phyloP scores from a whole-genome alignment of 2,329 filamentous ascomycete species.

The Chaetomium strumarium region DNA sequence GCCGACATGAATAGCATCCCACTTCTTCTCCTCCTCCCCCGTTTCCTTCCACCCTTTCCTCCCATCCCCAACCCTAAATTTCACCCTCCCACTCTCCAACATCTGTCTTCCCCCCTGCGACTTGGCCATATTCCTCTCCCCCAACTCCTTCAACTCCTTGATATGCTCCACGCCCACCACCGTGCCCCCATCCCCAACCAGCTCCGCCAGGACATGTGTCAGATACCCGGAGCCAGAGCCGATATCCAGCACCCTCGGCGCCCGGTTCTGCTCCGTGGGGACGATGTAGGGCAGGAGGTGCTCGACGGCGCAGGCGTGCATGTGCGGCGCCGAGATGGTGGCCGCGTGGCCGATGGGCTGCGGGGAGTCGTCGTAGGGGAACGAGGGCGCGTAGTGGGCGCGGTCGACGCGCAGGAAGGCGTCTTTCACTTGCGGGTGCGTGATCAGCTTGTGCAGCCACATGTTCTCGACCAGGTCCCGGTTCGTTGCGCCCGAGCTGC shows the following conservation, averaged over 20 bases:
- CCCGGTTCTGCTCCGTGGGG: slow-evolving; percentile 31
- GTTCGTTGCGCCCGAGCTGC: slow-evolving; percentile 71
- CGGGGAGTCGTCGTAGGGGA: slow-evolving; percentile 60
- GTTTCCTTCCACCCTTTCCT: slow-evolving; percentile 55
- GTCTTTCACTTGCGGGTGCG: slow-evolving; percentile 62
- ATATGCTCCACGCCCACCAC: slow-evolving; percentile 77
- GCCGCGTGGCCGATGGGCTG: slow-evolving; percentile 50
- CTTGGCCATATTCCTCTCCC: slow-evolving; percentile 60
- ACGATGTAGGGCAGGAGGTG: slow-evolving; percentile 41
- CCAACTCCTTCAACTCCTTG: slow-evolving; percentile 53
- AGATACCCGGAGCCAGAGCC: slow-evolving; percentile 77
- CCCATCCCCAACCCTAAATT: slow-evolving; percentile 72
- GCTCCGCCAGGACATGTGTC: slow-evolving; percentile 78
- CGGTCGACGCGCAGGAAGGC: slow-evolving; percentile 87
- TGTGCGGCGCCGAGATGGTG: slow-evolving; percentile 56
- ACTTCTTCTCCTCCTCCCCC: slow-evolving; percentile 47
- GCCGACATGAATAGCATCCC: slow-evolving; percentile 94
- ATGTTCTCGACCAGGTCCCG: slow-evolving; percentile 73
- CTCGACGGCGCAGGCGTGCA: slow-evolving; percentile 52
- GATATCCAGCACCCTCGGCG: slow-evolving; percentile 61
- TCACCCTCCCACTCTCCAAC: slow-evolving; percentile 58
- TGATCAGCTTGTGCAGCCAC: slow-evolving; percentile 64
- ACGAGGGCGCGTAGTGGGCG: slow-evolving; percentile 68
- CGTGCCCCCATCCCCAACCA: slow-evolving; percentile 49
- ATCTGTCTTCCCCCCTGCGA: slow-evolving; percentile 52